Evolutionary conservation across 208 protist genomes (phyloP).

Genomic region (Sergeia podlipaevii): DNA sequence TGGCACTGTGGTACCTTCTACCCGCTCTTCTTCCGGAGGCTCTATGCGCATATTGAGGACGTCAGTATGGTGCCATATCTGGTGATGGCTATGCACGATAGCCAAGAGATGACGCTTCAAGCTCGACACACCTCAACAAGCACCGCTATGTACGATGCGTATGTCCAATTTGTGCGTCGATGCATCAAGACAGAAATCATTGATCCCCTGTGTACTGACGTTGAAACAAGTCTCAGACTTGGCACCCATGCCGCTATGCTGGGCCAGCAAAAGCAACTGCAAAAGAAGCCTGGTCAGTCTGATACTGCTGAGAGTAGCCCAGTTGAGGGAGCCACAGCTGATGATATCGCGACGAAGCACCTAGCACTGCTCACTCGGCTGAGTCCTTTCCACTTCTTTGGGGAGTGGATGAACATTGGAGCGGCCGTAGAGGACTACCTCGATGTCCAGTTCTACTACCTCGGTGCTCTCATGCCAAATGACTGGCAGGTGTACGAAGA

Average conservation of each 20-base stretch:
- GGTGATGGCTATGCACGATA: conserved; percentile 71
- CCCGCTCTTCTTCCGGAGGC: conserved; percentile 73
- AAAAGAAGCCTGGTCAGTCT: not conserved
- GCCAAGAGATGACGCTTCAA: conserved; percentile 25
- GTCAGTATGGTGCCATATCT: conserved; percentile 64
- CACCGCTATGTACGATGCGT: conserved; percentile 25
- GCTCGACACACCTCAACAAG: conserved; percentile 29
- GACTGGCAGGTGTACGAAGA: conserved; percentile 96
- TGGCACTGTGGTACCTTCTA: conserved; percentile 84
- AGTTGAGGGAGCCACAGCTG: conserved; percentile 1
- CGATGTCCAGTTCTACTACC: conserved; percentile 96
- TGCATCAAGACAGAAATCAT: conserved; percentile 48
- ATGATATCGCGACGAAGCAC: conserved; percentile 26
- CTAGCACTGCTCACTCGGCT: conserved; percentile 80
- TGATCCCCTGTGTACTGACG: conserved; percentile 79
- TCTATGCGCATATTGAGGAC: conserved; percentile 66
- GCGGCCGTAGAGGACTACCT: conserved; percentile 91
- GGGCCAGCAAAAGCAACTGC: conserved; percentile 43
- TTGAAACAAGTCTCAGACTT: conserved; percentile 94
- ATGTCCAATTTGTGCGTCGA: conserved; percentile 54
- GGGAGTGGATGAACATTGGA: conserved; percentile 71
- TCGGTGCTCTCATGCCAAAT: conserved; percentile 93
- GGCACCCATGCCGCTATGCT: conserved; percentile 86
- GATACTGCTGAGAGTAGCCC: no score
- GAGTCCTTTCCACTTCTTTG: conserved; percentile 80